A percentile compares a stretch with the other conserved stretches of the same genome.
Conservation (phyloP, 352 stramenopile genomes). For the Phytophthora fragariaefolia region DNA sequence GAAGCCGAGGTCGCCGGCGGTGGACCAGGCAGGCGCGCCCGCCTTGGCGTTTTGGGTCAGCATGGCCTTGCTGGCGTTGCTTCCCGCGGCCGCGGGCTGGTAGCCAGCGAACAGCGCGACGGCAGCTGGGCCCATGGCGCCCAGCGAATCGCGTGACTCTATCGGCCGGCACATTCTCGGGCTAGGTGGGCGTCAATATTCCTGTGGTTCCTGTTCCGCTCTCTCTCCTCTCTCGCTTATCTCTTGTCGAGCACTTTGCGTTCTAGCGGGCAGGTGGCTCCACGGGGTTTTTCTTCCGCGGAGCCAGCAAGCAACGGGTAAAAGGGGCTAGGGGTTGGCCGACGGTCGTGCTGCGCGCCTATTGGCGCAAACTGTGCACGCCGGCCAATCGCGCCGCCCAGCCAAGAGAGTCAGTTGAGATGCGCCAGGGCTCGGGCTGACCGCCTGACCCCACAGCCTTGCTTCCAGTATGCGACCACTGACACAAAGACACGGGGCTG, state of each 20-base stretch:
- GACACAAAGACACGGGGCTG: conserved; percentile 9
- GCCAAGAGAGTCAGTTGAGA: conserved; percentile 26
- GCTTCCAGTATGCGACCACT: conserved; percentile 4
- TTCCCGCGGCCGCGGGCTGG: conserved; percentile 56
- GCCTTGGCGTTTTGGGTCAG: conserved; percentile 43
- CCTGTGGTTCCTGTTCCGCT: conserved; percentile 37
- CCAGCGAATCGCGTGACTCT: conserved; percentile 84
- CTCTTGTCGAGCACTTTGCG: conserved; percentile 35
- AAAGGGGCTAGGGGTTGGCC: conserved; percentile 24
- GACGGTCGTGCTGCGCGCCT: neutral
- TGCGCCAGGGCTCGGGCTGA: conserved; percentile 4
- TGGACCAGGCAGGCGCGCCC: conserved; percentile 33
- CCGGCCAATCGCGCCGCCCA: conserved; percentile 18
- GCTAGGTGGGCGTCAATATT: conserved; percentile 23
- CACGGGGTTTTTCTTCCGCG: conserved; percentile 25
- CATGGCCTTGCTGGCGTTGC: conserved; percentile 44
- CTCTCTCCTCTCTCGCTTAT: conserved; percentile 30
- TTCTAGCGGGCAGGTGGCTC: conserved; percentile 27
- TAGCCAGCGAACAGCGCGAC: conserved; percentile 80
- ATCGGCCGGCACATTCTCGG: conserved; percentile 81
- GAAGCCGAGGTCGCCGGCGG: conserved; percentile 39
- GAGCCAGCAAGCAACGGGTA: conserved; percentile 11
- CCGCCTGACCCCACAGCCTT: conserved; percentile 8
- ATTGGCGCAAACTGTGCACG: conserved; percentile 20
- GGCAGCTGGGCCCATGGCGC: conserved; percentile 75